Base-by-base conservation (phyloP, 2,329 filamentous ascomycete species). In the Aspergillus sclerotialis region DNA sequence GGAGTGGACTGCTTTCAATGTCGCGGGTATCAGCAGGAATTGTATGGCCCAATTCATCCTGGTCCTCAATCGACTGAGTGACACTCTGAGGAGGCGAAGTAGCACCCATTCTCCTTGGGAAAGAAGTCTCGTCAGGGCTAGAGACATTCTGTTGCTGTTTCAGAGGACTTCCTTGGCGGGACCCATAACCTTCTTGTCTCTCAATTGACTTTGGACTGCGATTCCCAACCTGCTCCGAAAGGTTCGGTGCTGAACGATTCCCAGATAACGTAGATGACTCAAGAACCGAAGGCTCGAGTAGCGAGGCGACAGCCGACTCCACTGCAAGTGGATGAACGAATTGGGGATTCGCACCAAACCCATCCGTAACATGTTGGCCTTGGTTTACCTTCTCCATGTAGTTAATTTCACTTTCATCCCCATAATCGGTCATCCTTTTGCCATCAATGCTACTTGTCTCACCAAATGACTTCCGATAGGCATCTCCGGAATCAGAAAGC, bases 231-330 rank as follows among this genome's bases (percentile, higher is more conserved):
- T 37, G 72, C 63, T 49, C 67, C 47, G 38, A 63, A 43, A 39
- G 52, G 49, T 43, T 61, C 46, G 41, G 70, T 33, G 55, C 51
- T 7, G 62, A 73, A 16, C 73, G 69, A 42, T 72, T 68, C 12
- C 46, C 53, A 17, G 64, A 67, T 15, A 65, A 63, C 19, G 67
- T 69, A 9, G 77, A 80, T 7, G 64, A 67, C 3, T 78, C 89
- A 34, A 94, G 56, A 9, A 82, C 75, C 2, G 87, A 93, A 0
- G 87, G 90, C 12, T 88, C 86, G 48, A 92, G 82, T 5, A 96
- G 68, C 11, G 89, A 95, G 6, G 90, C 90, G 8, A 96, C 89
- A 7, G 84, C 84, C 10, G 89, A 95, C 60, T 95, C 89, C 0
- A 94, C 80, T 2, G 76, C 86, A 21, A 79, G 55, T 2, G 77